Evolutionary conservation across 306 rosid species (phyloP), one percentile per base, ranked within the genome.

Genomic region (Heteromeles arbutifolia): DNA sequence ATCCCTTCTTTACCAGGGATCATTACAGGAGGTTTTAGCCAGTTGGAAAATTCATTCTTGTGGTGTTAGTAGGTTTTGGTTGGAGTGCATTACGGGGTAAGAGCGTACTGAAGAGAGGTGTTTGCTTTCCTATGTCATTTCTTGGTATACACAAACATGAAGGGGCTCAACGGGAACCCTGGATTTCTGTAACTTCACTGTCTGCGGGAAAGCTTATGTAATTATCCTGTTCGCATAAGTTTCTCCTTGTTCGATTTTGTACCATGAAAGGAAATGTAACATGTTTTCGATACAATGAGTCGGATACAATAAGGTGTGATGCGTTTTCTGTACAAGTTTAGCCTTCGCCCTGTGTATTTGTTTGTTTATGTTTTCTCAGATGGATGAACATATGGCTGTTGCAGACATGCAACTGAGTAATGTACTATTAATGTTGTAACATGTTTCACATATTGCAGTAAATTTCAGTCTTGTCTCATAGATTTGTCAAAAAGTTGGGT

Each of bases 1-100:
- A 92, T 54, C 85, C 97, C 13, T 92, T 92, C 79, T 88, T 92
- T 73, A 78, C 79, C 54, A 78, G 91, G 86, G 96, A 89, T 77
- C 82, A 74, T 65, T 75, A 79, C 72, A 71, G 87, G 84, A 89
- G 93, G 78, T 84, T 77, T 28, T 81, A 81, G 80, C 41, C 25
- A 58, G 79, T 26, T 53, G 26, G 24, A 39, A 26, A 6, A 14
- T 73, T 10, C 65, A 53, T 66, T 70, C 52, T 59, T 18, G 44
- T 12, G 19, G 4, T 11, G 50, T 59, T 64, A 52, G 10, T n/a
- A 67, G 62, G 48, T 12, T 12, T 69, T 69, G 31, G 29, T 61
- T 26, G 69, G 39, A 70, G 69, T 43, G 68, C 26, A 53, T 57
- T 56, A 19, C 70, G 44, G 34, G 34, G 67, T 56, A 8, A 12